Evolutionary conservation across 768 basidiomycete species (phyloP), one percentile per base, ranked within the genome.

Genomic region (Leccinum rimulosum): DNA sequence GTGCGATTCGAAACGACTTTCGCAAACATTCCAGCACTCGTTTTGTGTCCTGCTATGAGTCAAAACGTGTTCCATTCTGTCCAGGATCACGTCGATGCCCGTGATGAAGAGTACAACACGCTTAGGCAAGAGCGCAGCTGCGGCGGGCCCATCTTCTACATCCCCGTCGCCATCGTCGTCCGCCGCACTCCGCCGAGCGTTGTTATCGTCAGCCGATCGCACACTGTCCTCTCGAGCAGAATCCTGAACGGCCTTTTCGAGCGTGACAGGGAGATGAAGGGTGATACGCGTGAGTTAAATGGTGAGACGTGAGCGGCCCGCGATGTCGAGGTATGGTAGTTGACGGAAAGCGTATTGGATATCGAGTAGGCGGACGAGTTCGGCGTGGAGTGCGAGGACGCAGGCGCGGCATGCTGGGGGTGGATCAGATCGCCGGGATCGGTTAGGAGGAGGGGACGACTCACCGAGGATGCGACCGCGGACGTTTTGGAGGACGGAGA

Each of bases 241-340:
- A 43, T 85, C 80, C 36, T 77, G 77, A 58, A 93, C 74, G 0
- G 89, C 90, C 47, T 75, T 78, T 68, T 94, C 92, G 17, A 93
- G 77, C 0, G 83, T 85, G 58, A 91, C 81, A 3, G 91, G 91
- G 9, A 93, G 80, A 50, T 79, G 82, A 56, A 93, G 80, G 5
- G 89, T 87, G 65, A 92, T 86, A 19, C 92, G 83, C 3, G 87
- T 86, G 47, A 95, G 80, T 63, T 88, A 86, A 43, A 93, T 83
- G 8, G 88, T 87, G 36, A 93, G 77, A 10, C 90, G 83, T 3
- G 86, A 85, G 14, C 93, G 86, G 14, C 87, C 86, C 50, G 86
- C 77, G 59, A 94, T 74, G 71, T 93, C 89, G 62, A 93, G 82
- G 68, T 91, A 93, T 11, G 88, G 84, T 27, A 93, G 80, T 53